These are phyloP conservation scores for Huntiella omanensis DNA, from an alignment of 2,329 filamentous ascomycete genomes.

Conservation along the genomic window DNA sequence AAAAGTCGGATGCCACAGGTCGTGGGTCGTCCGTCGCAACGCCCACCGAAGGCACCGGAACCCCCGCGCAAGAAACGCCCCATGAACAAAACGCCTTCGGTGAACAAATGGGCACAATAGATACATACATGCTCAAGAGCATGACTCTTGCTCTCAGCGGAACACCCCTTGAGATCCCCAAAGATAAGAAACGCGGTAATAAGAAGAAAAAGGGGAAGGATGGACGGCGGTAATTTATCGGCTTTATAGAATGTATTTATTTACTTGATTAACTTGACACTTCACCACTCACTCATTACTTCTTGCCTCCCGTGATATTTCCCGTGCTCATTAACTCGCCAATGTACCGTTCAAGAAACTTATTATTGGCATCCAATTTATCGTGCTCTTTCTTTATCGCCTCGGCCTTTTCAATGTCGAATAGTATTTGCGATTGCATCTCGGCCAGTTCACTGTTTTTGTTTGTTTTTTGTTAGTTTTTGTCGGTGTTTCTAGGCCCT, in stretches of 20 bases:
- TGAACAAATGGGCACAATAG: constrained; percentile 39
- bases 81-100: constrained; percentile 40
- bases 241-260: not conserved
- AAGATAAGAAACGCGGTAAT: constrained; percentile 44
- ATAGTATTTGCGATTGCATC: too few relatives aligned
- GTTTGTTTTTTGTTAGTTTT: too few relatives aligned
- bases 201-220: constrained; percentile 36
- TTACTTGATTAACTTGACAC: not conserved
- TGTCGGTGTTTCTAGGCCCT: too few relatives aligned
- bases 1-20: constrained; percentile 17
- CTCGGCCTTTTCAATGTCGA: constrained; percentile 80
- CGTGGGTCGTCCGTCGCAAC: too few relatives aligned
- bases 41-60: too few relatives aligned
- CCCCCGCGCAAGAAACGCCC: too few relatives aligned
- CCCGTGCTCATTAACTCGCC: constrained; percentile 84
- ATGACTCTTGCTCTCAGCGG: constrained; percentile 45
- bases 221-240: constrained; percentile 15
- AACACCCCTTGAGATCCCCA: constrained; percentile 42
- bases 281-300: constrained; percentile 20
- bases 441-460: too few relatives aligned
- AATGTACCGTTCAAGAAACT: constrained; percentile 94
- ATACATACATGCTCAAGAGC: constrained; percentile 55
- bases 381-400: constrained; percentile 87
- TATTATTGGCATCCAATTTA: constrained; percentile 92
- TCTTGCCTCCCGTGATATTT: constrained; percentile 47